Conservation (phyloP, 2,329 filamentous ascomycete genomes). For the Botrytis cinerea region DNA sequence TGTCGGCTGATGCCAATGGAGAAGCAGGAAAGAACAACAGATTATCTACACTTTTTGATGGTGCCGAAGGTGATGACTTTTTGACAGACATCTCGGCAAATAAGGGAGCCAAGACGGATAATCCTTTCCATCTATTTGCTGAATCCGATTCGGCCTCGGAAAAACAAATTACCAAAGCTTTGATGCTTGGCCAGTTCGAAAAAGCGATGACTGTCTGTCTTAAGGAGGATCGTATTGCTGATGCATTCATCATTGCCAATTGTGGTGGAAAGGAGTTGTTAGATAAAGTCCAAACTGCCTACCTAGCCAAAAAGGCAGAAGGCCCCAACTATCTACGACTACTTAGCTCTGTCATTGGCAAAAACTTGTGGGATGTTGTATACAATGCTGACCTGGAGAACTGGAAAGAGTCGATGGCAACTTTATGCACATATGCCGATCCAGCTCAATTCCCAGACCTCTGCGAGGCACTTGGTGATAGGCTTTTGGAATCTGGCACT, state of each 20-base stretch:
- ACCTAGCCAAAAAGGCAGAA: conserved; percentile 78
- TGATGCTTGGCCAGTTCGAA: conserved; percentile 89
- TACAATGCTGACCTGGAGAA: conserved; percentile 90
- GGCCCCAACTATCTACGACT: conserved; percentile 91
- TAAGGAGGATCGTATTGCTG: conserved; percentile 85
- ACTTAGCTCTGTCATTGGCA: conserved; percentile 86
- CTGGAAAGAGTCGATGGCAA: conserved; percentile 98
- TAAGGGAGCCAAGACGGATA: conserved; percentile 90
- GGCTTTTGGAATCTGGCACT: conserved; percentile 74
- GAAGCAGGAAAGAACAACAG: conserved; percentile 57
- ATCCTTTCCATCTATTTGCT: conserved; percentile 87
- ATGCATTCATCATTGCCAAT: conserved; percentile 97
- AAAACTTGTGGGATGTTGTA: conserved; percentile 97
- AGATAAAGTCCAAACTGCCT: conserved; percentile 89
- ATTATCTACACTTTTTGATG: conserved; percentile 80
- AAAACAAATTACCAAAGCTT: conserved; percentile 79
- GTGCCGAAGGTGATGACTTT: conserved; percentile 78
- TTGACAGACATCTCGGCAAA: conserved; percentile 80
- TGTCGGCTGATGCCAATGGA: conserved; percentile 53
- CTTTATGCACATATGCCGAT: conserved; percentile 92
- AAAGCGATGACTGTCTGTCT: conserved; percentile 87
- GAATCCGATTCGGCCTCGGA: conserved; percentile 84
- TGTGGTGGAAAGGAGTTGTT: conserved; percentile 92
- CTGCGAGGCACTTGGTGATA: conserved; percentile 91
- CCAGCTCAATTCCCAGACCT: conserved; percentile 90